Base-by-base conservation (phyloP, 164 flowering plant genomes). In the Hamamelis virginiana region DNA sequence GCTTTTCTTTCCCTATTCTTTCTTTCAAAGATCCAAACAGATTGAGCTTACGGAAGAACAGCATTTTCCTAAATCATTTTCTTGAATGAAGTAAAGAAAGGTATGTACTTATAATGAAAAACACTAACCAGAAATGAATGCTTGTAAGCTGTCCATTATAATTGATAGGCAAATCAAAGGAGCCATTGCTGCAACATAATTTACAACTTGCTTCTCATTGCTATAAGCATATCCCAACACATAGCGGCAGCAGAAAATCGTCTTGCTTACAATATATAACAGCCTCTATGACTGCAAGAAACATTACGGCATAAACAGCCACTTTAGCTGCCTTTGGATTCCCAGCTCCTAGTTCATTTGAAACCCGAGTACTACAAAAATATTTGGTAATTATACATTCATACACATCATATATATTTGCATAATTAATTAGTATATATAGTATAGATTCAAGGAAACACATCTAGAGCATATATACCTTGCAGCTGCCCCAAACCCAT, bases 271-370 rank as follows among this genome's bases (percentile, higher is more conserved):
- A 14, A 75, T 3, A 1, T n/a, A n/a, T n/a, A n/a, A 66, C n/a
- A 10, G 75, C 76, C 50, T 71, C 81, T 16, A 55, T 33, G 15
- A 59, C 22, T 3, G 70, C 59, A 52, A 82, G 55, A n/a, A 56
- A 5, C 12, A 77, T 12, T 13, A 53, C 69, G 26, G 67, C 72
- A 4, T 21, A 4, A 1, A 70, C 77, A 45, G 81, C 81, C 21
- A 71, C 48, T 14, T 64, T 53, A 57, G 87, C 85, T 28, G 77
- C 77, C 8, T 65, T 73, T 47, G 84, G 80, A 41, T 69, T 75
- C 27, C 84, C 85, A 19, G 81, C 84, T 46, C 87, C 87, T 25
- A 84, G 28, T 66, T 84, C 87, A 62, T 84, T 84, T 53, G 87
- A 77, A 15, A 84, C 77, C 8, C 85, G 70, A 10, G 75, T 82